Evolutionary conservation across 352 stramenopile genomes (phyloP), one percentile per base, ranked within the genome.

Genomic region (Pythium biforme): DNA sequence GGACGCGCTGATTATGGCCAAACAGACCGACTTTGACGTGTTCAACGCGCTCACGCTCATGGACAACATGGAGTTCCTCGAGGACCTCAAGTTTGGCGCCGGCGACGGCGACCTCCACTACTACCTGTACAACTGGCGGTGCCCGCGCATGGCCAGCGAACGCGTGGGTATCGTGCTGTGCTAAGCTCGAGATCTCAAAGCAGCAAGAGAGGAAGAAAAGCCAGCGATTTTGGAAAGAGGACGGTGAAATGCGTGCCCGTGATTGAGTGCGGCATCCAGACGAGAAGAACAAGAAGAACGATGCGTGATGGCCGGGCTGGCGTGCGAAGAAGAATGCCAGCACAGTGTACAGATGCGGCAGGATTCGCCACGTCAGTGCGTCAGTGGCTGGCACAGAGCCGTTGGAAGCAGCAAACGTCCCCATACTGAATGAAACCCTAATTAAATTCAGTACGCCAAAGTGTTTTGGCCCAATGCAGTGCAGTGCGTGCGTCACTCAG

Each of bases 71-170:
- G 64, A 83, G 56, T 79, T 86, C 37, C 39, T 88, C 17, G 62
- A 84, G 43, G 50, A 69, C 23, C 62, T 88, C 19, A 87, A 84
- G 62, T 85, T 90, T 53, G 73, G 62, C 26, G 73, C 79, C 43
- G 72, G 83, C 29, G 72, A 77, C 41, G 74, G 83, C 27, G 68
- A 90, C 39, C 62, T 89, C 31, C 80, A 86, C 59, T 89, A 89
- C 67, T 89, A 89, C 55, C 64, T 89, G 54, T 89, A 79, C 73
- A 89, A 89, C 64, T 89, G 80, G 80, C 69, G 76, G 19, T 89
- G 80, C 53, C 72, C 77, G 7, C 66, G 65, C 46, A 88, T 90
- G 76, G 34, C 39, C 9, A 64, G 67, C 34, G 62, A 77, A 27
- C 65, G 70, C 3, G 74, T 90, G 20, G 81, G 81, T 19, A 72